Evolutionary conservation across 2,329 filamentous ascomycete species (phyloP).

Genomic region (Venturia aucupariae): DNA sequence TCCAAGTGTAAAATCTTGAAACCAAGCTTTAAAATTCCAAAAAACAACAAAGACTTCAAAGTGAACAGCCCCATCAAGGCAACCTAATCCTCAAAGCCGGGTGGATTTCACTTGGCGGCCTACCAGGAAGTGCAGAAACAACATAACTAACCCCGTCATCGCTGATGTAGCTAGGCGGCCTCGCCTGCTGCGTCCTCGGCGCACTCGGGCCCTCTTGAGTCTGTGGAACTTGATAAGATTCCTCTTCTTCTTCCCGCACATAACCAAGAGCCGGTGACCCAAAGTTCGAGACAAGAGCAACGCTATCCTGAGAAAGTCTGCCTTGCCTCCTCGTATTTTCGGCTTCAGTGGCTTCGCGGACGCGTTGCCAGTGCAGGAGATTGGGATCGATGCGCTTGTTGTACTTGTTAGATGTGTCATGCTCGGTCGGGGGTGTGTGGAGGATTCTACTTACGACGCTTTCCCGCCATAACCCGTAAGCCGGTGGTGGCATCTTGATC

Average conservation of each 20-base stretch:
- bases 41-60: no score
- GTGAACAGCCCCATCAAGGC: background rate
- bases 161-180: constrained; percentile 68
- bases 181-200: constrained; percentile 18
- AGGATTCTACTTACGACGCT: constrained; percentile 56
- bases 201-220: background rate
- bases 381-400: constrained; percentile 68
- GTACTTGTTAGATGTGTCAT: no score
- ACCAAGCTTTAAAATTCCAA: no score
- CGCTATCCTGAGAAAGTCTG: background rate
- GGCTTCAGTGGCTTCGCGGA: constrained; percentile 12
- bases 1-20: background rate
- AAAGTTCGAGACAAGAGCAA: background rate
- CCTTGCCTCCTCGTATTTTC: background rate
- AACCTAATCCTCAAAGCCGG: constrained; percentile 15
- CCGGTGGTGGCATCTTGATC: constrained; percentile 55
- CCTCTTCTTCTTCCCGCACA: background rate
- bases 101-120: constrained; percentile 15
- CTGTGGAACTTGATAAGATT: background rate
- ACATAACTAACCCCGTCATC: constrained; percentile 69
- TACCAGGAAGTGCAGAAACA: constrained; percentile 55
- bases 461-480: constrained; percentile 76
- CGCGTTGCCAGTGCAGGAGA: constrained; percentile 71
- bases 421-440: constrained; percentile 9
- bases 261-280: background rate